Percentiles rank a stretch among this genome's conserved stretches.
These are phyloP conservation scores for Clarireedia hainanense DNA, from an alignment of 2,329 filamentous ascomycete species.

Conservation along the genomic window DNA sequence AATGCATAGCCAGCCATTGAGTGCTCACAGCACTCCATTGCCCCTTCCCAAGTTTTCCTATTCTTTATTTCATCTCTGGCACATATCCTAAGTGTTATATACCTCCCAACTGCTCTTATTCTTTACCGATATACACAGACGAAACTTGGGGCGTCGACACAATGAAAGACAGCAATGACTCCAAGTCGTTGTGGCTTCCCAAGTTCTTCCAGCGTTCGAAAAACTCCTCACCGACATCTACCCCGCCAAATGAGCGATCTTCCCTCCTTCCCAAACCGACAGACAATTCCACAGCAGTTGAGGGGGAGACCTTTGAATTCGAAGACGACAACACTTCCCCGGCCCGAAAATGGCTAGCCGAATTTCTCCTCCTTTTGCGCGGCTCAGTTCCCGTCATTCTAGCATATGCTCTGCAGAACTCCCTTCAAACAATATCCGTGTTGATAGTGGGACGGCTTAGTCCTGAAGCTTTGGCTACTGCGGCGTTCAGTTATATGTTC, in stretches of 20 bases:
- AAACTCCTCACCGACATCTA: slow-evolving; percentile 14
- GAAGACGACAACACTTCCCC: slow-evolving; percentile 17
- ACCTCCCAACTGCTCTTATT: neutral
- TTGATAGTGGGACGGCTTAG: slow-evolving; percentile 73
- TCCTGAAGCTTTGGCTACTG: slow-evolving; percentile 70
- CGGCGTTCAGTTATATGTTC: slow-evolving; percentile 90
- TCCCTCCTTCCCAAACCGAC: slow-evolving; percentile 21
- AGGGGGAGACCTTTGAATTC: slow-evolving; percentile 22
- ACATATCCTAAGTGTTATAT: neutral
- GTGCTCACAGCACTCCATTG: no score
- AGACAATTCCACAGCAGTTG: slow-evolving; percentile 9
- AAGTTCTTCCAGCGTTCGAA: slow-evolving; percentile 17
- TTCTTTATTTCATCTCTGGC: neutral
- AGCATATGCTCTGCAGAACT: slow-evolving; percentile 80
- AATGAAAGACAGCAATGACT: slow-evolving; percentile 13
- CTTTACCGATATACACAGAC: neutral
- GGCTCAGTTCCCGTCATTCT: slow-evolving; percentile 71
- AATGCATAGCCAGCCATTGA: no score
- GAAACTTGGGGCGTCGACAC: neutral
- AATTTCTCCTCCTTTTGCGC: slow-evolving; percentile 61
- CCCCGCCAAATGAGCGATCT: slow-evolving; percentile 26
- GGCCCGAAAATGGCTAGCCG: slow-evolving; percentile 36
- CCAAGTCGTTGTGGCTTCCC: slow-evolving; percentile 24
- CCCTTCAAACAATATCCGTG: slow-evolving; percentile 74
- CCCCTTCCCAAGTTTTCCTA: no score